A percentile compares a stretch with the other conserved stretches of the same genome.
Conservation (phyloP, 768 basidiomycete genomes). For the Amanita exitialis region DNA sequence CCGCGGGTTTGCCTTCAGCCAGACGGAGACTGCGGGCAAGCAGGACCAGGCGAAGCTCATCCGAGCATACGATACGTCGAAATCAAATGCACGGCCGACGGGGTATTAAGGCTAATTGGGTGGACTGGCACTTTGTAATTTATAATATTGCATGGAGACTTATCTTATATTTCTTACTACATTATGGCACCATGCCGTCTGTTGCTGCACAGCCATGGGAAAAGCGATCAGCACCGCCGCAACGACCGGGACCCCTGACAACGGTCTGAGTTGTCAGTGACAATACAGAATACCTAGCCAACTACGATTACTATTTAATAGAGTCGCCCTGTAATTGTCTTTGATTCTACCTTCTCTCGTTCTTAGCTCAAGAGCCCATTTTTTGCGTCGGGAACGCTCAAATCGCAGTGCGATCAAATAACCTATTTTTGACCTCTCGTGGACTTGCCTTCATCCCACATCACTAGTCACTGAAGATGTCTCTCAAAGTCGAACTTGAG, state of each 20-base stretch:
- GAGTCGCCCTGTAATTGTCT: neutral
- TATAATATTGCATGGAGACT: conserved; percentile 1
- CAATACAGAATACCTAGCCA: too few relatives aligned
- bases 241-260: too few relatives aligned
- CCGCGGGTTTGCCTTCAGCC: conserved; percentile 96
- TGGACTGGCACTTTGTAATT: neutral
- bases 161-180: neutral
- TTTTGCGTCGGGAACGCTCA: neutral
- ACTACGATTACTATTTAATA: neutral
- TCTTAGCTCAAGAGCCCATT: neutral
- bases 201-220: conserved; percentile 5
- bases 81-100: conserved; percentile 58
- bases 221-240: neutral
- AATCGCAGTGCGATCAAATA: neutral
- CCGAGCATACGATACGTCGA: conserved; percentile 81
- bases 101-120: conserved; percentile 44
- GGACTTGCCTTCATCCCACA: conserved; percentile 9
- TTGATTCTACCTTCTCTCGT: neutral
- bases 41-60: conserved; percentile 86
- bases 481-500: conserved; percentile 71
- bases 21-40: conserved; percentile 78
- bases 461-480: conserved; percentile 26
- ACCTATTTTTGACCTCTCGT: neutral
- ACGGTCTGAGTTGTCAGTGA: too few relatives aligned
- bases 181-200: neutral